Evolutionary conservation across 176 grass and related monocot genomes (phyloP), one percentile per base, ranked within the genome.

Genomic region (Rhynchospora pubera): DNA sequence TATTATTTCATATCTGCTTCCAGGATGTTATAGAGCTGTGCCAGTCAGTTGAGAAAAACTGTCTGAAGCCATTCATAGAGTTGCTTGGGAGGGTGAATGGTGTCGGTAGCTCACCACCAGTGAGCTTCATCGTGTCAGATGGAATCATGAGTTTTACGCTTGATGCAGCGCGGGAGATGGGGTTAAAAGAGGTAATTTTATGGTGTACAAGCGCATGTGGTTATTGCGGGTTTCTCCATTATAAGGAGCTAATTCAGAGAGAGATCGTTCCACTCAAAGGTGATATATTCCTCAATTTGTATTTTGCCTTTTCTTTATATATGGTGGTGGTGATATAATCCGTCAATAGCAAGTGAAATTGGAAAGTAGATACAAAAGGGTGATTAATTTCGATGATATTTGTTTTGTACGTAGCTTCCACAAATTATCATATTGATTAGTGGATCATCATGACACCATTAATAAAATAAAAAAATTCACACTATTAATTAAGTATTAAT

Each of bases 181-280:
- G 85, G 11, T 2, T 97, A 26, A 87, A 87, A 7, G 85, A 83
- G 62, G 65, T 93, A 16, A 80, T 91, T 56, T 88, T 97, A 18
- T 97, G 93, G 91, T 86, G 91, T 2, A 78, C 87, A 21, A 97
- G 93, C 59, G 50, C 91, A 50, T 88, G 88, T 51, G 92, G 89
- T 43, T 91, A 78, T 82, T 75, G 89, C 63, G 80, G 83, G 9
- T 91, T 83, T 82, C 65, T 73, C 3, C 82, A 92, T 65, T 92
- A 80, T 62, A 45, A 75, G 45, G 85, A 93, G 70, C 87, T 97
- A 23, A 84, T 85, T 30, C 9, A 32, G 55, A 84, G 77, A 81
- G 89, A 83, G 21, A 77, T 80, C 47, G 71, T 79, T 50, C 91
- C 89, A 47, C 56, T 97, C 0, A 93, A 87, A 91, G 85, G 93